Conservation (phyloP, 1,139 yeast genomes). For the Yamadazyma triangularis region DNA sequence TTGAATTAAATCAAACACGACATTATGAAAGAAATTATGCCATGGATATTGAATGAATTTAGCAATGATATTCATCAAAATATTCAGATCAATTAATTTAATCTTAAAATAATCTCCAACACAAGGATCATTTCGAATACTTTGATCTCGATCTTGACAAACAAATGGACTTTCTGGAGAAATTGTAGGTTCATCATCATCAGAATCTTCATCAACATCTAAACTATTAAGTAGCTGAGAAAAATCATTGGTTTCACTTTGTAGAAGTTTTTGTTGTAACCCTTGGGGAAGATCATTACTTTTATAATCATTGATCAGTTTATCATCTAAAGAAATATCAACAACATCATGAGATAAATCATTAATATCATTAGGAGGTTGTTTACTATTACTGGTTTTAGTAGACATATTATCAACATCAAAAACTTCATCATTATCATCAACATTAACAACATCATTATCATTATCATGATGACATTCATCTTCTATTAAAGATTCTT, state of each 20-base stretch:
- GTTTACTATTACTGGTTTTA: constrained; percentile 9
- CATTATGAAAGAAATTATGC: constrained; percentile 49
- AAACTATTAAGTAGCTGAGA: constrained; percentile 15
- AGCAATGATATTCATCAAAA: constrained; percentile 28
- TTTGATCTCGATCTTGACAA: constrained; percentile 29
- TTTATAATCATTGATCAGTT: no score
- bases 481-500: constrained; percentile 16
- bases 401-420: constrained; percentile 22
- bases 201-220: constrained; percentile 33
- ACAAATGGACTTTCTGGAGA: constrained; percentile 48
- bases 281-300: constrained; percentile 1
- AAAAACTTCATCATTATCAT: constrained; percentile 1
- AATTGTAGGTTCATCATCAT: constrained; percentile 44
- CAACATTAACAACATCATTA: constrained; percentile 6
- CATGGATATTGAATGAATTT: constrained; percentile 41
- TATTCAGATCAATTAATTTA: constrained; percentile 36
- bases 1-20: constrained; percentile 45
- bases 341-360: neutral
- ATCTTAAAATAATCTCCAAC: constrained; percentile 45
- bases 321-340: neutral
- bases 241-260: constrained; percentile 11
- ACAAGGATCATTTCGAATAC: constrained; percentile 32
- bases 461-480: no score
- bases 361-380: constrained; percentile 2
- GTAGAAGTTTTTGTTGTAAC: constrained; percentile 8